Evolutionary conservation across 108 stramenopile genomes (phyloP), one percentile per base, ranked within the genome.

Genomic region (Hondaea fermentalgiana): DNA sequence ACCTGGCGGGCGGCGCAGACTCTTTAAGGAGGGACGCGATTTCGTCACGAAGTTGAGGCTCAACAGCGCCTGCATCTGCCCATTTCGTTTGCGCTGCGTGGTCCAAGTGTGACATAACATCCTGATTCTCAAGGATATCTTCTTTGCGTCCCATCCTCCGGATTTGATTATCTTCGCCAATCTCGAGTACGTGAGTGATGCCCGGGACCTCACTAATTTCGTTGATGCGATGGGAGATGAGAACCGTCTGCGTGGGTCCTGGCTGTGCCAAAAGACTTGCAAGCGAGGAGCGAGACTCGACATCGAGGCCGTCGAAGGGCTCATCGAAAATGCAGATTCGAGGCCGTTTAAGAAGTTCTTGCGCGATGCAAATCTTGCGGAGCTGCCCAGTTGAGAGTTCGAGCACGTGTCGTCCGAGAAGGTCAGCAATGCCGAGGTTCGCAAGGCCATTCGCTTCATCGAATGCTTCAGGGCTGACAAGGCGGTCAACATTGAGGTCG

Each of bases 231-330:
- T 83, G 76, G 6, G 76, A 83, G 76, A 83, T 83, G 6, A 83
- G n/a, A 6, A 83, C 51, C 1, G 51, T 47, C 23, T 83, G 76
- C 43, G 76, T 83, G 0, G 49, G 45, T 0, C 51, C 76, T 1
- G 51, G 49, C 5, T 47, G 45, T 2, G 76, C 76, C 10, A 83
- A 45, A 23, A 83, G 51, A 16, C 25, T 2, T 25, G 49, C 51
- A 8, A 83, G 12, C 6, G 45, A 47, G 51, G 45, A 16, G 49
- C 76, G 51, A 12, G 76, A 53, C 6, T 53, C 76, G 12, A 6
- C 23, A 35, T 83, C 76, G 51, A 83, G 76, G 25, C 76, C 76
- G 51, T 83, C 76, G 23, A 83, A 83, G 23, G 76, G 76, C 76
- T 83, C 76, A 23, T 83, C 76, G 23, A 83, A 53, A 2, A 83